Conservation (phyloP, 805 yeast genomes). For the Tetrapisispora fleetii region DNA sequence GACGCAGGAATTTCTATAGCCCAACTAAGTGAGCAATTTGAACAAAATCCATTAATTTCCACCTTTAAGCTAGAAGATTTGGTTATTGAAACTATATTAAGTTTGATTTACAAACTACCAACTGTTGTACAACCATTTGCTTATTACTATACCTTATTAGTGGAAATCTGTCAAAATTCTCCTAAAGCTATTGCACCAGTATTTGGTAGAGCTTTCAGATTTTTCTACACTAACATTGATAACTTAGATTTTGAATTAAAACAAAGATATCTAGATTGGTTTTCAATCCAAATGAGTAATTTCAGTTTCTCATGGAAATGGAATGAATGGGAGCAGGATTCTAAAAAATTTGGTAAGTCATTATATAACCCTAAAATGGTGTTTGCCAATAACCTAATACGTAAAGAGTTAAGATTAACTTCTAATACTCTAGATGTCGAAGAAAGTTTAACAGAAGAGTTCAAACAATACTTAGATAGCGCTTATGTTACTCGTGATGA, state of each 20-base stretch:
- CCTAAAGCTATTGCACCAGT: constrained; percentile 85
- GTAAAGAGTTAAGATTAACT: constrained; percentile 77
- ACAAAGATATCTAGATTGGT: constrained; percentile 75
- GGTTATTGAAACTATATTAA: constrained; percentile 71
- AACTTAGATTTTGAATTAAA: constrained; percentile 68
- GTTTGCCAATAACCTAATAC: constrained; percentile 68
- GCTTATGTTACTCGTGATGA: constrained; percentile 31
- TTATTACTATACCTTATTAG: constrained; percentile 75
- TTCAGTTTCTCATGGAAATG: constrained; percentile 96
- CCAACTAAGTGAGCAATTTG: constrained; percentile 39
- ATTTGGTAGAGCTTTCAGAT: constrained; percentile 84
- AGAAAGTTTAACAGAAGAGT: constrained; percentile 58
- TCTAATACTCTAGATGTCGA: constrained; percentile 55
- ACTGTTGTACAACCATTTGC: constrained; percentile 53
- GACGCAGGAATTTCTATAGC: constrained; percentile 73
- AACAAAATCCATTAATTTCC: constrained; percentile 36
- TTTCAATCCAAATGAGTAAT: constrained; percentile 84
- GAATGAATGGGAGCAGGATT: constrained; percentile 80
- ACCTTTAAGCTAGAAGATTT: constrained; percentile 91
- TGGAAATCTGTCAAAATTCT: constrained; percentile 78
- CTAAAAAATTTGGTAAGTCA: constrained; percentile 35
- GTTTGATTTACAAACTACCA: constrained; percentile 71
- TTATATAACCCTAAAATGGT: constrained; percentile 61
- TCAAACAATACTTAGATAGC: constrained; percentile 39
- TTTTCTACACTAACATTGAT: constrained; percentile 58